Evolutionary conservation across 2,329 filamentous ascomycete genomes (phyloP).

Genomic region (Colletotrichum eleusines): DNA sequence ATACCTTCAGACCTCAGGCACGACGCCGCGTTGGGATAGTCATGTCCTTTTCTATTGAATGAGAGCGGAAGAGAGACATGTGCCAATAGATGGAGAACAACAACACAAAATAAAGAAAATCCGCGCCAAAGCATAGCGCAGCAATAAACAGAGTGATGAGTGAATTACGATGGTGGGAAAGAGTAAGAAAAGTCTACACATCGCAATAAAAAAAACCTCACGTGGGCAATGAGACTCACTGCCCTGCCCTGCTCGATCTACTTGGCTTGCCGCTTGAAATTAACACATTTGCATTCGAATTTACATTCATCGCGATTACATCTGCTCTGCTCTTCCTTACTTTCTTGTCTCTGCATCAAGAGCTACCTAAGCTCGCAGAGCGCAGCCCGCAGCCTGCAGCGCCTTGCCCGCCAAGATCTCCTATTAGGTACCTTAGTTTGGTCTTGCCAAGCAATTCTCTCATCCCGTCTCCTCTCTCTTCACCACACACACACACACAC

Average conservation of each 20-base stretch:
- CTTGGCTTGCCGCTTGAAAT: background rate
- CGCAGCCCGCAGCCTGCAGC: slow-evolving; percentile 10
- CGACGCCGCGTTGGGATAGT: slow-evolving; percentile 1
- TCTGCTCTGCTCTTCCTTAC: background rate
- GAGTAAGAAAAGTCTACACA: slow-evolving; percentile 18
- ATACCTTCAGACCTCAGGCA: background rate
- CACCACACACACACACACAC: too few relatives aligned
- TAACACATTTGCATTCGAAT: background rate
- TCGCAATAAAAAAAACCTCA: slow-evolving; percentile 38
- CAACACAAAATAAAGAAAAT: background rate
- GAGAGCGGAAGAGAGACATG: background rate
- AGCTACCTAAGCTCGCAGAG: background rate
- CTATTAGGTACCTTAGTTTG: slow-evolving; percentile 25
- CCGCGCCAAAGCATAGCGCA: background rate
- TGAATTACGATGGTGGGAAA: background rate
- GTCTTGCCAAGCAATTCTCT: slow-evolving; percentile 30
- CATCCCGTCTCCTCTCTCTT: too few relatives aligned
- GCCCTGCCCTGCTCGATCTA: background rate
- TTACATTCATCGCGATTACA: background rate
- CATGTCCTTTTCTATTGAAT: background rate
- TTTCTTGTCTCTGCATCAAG: slow-evolving; percentile 15
- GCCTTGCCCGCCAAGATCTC: slow-evolving; percentile 31
- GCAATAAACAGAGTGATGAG: background rate
- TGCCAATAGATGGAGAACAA: background rate
- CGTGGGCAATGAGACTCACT: background rate